Evolutionary conservation across 106 monocot species (phyloP).

Genomic region (Dioscorea zingiberensis): DNA sequence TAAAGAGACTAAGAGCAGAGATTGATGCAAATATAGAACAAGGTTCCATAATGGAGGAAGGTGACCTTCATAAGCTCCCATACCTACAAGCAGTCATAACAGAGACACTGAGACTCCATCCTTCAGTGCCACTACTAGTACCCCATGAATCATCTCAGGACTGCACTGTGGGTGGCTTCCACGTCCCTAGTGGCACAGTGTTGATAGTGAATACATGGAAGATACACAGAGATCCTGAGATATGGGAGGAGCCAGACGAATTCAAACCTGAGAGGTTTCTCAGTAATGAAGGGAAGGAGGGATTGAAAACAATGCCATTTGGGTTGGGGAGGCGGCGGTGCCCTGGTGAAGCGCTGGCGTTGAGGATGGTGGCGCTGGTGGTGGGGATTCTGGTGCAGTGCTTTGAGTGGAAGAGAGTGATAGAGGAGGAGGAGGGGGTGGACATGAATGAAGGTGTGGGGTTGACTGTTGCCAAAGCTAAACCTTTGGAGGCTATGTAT

Average conservation of each 20-base stretch:
- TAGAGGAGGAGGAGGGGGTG: slow-evolving; percentile 8
- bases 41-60: slow-evolving; percentile 9
- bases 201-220: slow-evolving; percentile 20
- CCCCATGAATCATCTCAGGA: slow-evolving; percentile 22
- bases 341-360: slow-evolving; percentile 17
- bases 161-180: slow-evolving; percentile 5
- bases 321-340: slow-evolving; percentile 20
- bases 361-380: slow-evolving; percentile 6
- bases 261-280: slow-evolving; percentile 12
- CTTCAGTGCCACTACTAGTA: slow-evolving; percentile 19
- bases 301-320: not conserved
- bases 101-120: slow-evolving; percentile 26
- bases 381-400: slow-evolving; percentile 28
- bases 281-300: no score
- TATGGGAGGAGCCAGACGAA: slow-evolving; percentile 14
- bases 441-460: slow-evolving; percentile 15
- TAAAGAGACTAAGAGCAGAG: slow-evolving; percentile 13
- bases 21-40: slow-evolving; percentile 9
- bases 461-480: slow-evolving; percentile 6
- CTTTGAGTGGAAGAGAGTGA: slow-evolving; percentile 32
- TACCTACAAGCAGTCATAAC: slow-evolving; percentile 20
- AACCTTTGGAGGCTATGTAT: slow-evolving; percentile 15
- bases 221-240: slow-evolving; percentile 12
- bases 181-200: slow-evolving; percentile 14
- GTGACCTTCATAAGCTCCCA: slow-evolving; percentile 19